Evolutionary conservation across 2,329 filamentous ascomycete species (phyloP), one percentile per base, ranked within the genome.

Genomic region (Fusarium duplospermum): DNA sequence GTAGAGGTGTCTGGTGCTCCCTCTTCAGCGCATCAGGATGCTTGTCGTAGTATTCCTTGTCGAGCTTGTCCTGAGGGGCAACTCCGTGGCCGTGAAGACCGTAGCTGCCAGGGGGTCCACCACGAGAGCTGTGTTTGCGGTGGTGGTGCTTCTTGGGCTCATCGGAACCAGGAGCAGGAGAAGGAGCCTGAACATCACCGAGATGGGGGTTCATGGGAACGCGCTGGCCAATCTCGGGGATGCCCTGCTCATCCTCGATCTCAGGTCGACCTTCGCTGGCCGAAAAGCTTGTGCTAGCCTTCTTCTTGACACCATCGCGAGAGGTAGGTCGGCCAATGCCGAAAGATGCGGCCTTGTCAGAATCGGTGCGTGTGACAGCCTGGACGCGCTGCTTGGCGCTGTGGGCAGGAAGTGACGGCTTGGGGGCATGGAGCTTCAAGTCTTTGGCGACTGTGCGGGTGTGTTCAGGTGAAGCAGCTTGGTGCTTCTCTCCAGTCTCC

Each of bases 111-210:
- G 95, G 93, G 1, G 95, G 95, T 10, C 89, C 82, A 29, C 90
- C 89, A 40, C 91, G 86, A 38, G 92, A 93, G 81, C 94, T 97
- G 69, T 89, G 90, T 83, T 90, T 94, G 72, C 94, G 91, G 62
- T 88, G 86, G 79, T 95, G 93, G 70, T 91, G 83, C 74, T 86
- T 88, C 70, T 87, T 86, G 64, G 76, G 74, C 58, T 82, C 82
- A 4, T 83, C 81, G 6, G 83, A 77, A 52, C 83, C 82, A 10
- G 92, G 92, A 3, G 91, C 89, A 2, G 95, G 95, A 3, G 95
- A 96, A 3, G 96, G 96, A 16, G 96, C 96, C 84, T 99, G 96
- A 11, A 98, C 96, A 81, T 98, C 96, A 71, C 96, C 96, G 50
- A 96, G 94, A 81, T 96, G 91, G 62, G 92, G 93, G 80, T 96